phyloP scores from a whole-genome alignment of 257 asterid genomes.

The Penstemon davidsonii region DNA sequence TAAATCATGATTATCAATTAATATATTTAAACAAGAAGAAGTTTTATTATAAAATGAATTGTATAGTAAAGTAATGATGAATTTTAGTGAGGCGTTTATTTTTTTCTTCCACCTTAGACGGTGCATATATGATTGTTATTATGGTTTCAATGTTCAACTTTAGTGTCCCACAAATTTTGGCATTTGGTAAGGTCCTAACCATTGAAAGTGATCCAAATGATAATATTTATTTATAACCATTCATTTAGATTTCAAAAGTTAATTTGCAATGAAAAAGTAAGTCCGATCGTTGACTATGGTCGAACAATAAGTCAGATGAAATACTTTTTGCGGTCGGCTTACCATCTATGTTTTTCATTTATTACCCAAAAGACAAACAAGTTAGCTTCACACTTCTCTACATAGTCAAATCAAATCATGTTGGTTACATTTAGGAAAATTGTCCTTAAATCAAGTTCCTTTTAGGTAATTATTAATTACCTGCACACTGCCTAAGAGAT shows the following conservation, averaged over 20 bases:
- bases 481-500: too few species aligned
- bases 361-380: too few species aligned
- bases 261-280: too few species aligned
- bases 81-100: not conserved
- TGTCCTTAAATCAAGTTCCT: too few species aligned
- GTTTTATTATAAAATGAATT: not conserved
- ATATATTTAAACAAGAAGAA: not conserved
- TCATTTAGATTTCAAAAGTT: not conserved
- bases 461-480: too few species aligned
- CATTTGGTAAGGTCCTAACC: constrained; percentile 6
- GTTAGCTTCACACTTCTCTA: too few species aligned
- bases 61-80: not conserved
- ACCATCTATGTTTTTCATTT: too few species aligned
- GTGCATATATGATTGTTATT: constrained; percentile 1
- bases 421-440: too few species aligned
- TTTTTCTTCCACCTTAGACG: constrained; percentile 6
- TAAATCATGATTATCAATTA: not conserved
- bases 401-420: too few species aligned
- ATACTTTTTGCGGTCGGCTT: too few species aligned
- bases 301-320: too few species aligned
- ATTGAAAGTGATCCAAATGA: not conserved
- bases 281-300: too few species aligned
- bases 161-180: not conserved
- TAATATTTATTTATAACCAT: not conserved
- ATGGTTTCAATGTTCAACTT: not conserved